phyloP scores from a whole-genome alignment of 2,329 filamentous ascomycete species.

The Canariomyces notabilis region DNA sequence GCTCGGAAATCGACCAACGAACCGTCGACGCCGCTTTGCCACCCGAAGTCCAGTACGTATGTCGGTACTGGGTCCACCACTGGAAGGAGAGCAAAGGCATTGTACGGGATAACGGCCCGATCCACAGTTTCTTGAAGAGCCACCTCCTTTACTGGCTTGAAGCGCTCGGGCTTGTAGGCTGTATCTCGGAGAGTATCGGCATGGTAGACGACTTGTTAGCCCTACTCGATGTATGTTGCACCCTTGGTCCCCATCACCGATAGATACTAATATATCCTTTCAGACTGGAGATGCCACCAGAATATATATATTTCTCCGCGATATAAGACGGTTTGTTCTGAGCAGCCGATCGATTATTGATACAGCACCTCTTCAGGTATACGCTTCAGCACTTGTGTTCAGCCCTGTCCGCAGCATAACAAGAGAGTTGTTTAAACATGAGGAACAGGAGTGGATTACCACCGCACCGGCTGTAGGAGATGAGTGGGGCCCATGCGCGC shows the following conservation, averaged over 20 bases:
- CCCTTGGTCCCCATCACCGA: not conserved
- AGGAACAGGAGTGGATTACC: constrained; percentile 20
- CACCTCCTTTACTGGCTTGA: constrained; percentile 42
- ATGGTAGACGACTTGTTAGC: constrained; percentile 6
- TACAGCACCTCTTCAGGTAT: constrained; percentile 15
- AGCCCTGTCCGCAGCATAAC: constrained; percentile 21
- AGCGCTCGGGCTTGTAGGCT: constrained; percentile 32
- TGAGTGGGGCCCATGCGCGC: constrained; percentile 19
- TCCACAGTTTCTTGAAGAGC: constrained; percentile 32
- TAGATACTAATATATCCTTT: not conserved
- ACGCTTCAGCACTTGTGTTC: constrained; percentile 26
- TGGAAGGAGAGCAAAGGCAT: constrained; percentile 24
- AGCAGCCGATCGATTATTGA: constrained; percentile 11
- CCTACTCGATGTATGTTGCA: constrained; percentile 17
- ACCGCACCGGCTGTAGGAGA: constrained; percentile 9
- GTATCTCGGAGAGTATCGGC: constrained; percentile 19
- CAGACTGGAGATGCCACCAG: not conserved
- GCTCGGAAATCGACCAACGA: constrained; percentile 22
- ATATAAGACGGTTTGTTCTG: constrained; percentile 7
- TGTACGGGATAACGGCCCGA: constrained; percentile 26
- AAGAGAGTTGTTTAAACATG: constrained; percentile 9
- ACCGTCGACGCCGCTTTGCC: constrained; percentile 25
- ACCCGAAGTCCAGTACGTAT: constrained; percentile 35
- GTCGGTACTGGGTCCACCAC: constrained; percentile 35
- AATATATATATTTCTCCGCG: constrained; percentile 1